These are phyloP conservation scores for Alternaria burnsii DNA, from an alignment of 2,329 filamentous ascomycete species.

Conservation along the genomic window DNA sequence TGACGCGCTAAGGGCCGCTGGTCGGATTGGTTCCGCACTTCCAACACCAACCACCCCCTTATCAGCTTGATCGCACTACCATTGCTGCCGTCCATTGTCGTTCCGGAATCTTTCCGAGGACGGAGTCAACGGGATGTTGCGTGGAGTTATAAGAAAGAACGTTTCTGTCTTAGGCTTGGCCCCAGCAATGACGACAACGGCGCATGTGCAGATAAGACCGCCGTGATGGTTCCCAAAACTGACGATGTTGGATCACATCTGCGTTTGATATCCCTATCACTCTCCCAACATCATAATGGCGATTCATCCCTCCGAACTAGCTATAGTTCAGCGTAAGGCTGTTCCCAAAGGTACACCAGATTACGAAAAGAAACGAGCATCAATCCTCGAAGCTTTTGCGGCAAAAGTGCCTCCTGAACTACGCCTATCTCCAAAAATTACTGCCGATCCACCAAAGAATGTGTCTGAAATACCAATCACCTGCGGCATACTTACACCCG, in stretches of 20 bases:
- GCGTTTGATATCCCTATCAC: background rate
- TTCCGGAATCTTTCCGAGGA: background rate
- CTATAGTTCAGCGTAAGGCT: slow-evolving; percentile 20
- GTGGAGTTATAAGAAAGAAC: background rate
- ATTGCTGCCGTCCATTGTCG: background rate
- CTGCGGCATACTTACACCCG: slow-evolving; percentile 56
- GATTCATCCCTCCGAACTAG: slow-evolving; percentile 4
- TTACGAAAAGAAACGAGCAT: slow-evolving; percentile 27
- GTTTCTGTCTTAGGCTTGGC: background rate
- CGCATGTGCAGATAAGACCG: background rate
- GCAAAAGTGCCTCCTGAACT: slow-evolving; percentile 23
- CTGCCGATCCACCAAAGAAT: slow-evolving; percentile 26
- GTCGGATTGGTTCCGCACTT: slow-evolving; percentile 13
- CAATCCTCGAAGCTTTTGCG: slow-evolving; percentile 25
- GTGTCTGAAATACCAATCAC: slow-evolving; percentile 27
- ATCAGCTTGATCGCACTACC: slow-evolving; percentile 5
- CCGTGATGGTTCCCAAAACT: background rate
- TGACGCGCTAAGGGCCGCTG: background rate
- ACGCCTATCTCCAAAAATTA: slow-evolving; percentile 14
- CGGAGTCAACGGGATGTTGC: background rate
- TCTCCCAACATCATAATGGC: slow-evolving; percentile 5
- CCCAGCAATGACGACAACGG: background rate
- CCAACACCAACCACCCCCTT: slow-evolving; percentile 7
- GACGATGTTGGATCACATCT: background rate
- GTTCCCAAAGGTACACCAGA: slow-evolving; percentile 28